Evolutionary conservation across 2,329 filamentous ascomycete species (phyloP).

Genomic region (Aspergillus bombycis): DNA sequence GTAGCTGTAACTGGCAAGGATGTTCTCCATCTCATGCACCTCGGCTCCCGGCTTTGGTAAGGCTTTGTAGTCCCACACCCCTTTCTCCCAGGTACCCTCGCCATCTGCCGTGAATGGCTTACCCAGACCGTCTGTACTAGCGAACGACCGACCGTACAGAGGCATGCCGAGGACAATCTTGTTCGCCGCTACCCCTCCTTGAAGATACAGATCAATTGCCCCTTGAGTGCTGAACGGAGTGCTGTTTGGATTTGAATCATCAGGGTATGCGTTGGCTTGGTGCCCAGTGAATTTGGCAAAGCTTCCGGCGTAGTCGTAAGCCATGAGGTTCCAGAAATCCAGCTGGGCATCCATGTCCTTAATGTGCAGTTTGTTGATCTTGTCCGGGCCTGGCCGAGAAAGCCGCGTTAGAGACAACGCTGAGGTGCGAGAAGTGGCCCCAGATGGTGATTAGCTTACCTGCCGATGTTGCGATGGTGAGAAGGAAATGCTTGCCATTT

Average conservation of each 20-base stretch:
- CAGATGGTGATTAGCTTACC: conserved; percentile 25
- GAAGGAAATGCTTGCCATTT: conserved; percentile 46
- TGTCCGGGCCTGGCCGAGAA: background rate
- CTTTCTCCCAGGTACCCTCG: conserved; percentile 78
- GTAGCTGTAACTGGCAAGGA: conserved; percentile 48
- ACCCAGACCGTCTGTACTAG: conserved; percentile 75
- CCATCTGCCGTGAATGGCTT: conserved; percentile 65
- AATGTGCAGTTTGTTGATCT: conserved; percentile 42
- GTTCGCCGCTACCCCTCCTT: conserved; percentile 62
- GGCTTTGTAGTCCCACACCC: conserved; percentile 85
- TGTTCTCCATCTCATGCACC: background rate
- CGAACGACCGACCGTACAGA: conserved; percentile 84
- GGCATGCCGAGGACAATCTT: conserved; percentile 93
- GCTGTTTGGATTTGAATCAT: conserved; percentile 56
- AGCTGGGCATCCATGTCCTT: conserved; percentile 51
- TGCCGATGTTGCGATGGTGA: conserved; percentile 53
- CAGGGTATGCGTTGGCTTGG: conserved; percentile 76
- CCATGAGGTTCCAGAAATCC: conserved; percentile 68
- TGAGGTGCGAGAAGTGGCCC: background rate
- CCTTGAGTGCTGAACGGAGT: conserved; percentile 78
- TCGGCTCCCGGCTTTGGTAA: conserved; percentile 58
- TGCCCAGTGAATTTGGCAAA: conserved; percentile 77
- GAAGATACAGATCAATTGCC: conserved; percentile 72
- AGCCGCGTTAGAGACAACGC: background rate
- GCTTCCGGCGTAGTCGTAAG: conserved; percentile 81